Evolutionary conservation across 1,284 basidiomycete species (phyloP), one percentile per base, ranked within the genome.

Genomic region (Mycena sp.): DNA sequence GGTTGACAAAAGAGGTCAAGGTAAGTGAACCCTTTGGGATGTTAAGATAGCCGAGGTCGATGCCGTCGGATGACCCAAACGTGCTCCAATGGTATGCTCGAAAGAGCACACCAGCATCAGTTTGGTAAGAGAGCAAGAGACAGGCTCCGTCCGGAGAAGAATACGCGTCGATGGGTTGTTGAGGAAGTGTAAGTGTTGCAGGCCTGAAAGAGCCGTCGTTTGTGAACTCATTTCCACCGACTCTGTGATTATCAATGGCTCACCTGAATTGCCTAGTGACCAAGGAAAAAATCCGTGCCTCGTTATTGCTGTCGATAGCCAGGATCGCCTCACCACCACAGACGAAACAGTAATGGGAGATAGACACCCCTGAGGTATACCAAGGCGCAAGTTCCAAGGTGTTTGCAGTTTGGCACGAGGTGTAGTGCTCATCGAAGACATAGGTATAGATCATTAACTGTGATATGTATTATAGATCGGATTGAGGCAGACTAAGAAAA

Each of bases 101-200:
- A 9, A 85, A 60, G 2, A 55, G 58, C 6, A 66, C 44, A 0
- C 60, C 65, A 6, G 59, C 45, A 23, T 69, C 73, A 17, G 69
- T 59, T 4, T 55, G 49, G n/a, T 71, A 71, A 4, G 78, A 70
- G 2, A 76, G 70, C 14, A 86, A 61, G 12, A 87, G 72, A 67
- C 85, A 87, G 11, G 85, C 77, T 2, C 84, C 85, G 63, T 87
- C 87, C 0, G 86, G 84, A 0, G 84, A 80, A 1, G 84, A 78
- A 68, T 74, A 76, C 2, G 82, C 67, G 7, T 67, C 69, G 0
- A 49, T 57, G 0, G 85, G 85, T n/a, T 71, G 38, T 1, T 56
- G 63, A 1, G 64, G 63, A 0, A 87, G 72, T 23, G 77, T 70
- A 30, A 87, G 63, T 1, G 78, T 74, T 0, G 85, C 83, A 0